These are phyloP conservation scores for Diplodia seriata DNA, from an alignment of 2,329 filamentous ascomycete genomes.

Conservation along the genomic window DNA sequence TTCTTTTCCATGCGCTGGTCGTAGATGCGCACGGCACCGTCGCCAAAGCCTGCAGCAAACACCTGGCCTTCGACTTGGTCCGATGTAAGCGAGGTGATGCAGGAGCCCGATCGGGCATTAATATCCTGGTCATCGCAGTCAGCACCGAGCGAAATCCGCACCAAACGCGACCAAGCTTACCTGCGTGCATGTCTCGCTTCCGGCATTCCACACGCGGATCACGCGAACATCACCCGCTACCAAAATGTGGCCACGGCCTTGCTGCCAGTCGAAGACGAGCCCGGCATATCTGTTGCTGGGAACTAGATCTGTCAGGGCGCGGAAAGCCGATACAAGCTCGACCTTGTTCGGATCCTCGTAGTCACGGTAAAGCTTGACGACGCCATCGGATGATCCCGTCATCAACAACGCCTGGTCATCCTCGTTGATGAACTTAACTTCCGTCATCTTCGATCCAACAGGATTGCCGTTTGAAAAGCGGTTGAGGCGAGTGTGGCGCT, in stretches of 20 bases:
- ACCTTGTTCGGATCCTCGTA: slow-evolving; percentile 81
- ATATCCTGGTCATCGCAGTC: slow-evolving; percentile 68
- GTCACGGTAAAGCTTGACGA: slow-evolving; percentile 89
- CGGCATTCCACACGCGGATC: slow-evolving; percentile 95
- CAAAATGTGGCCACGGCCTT: slow-evolving; percentile 93
- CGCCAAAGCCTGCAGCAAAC: slow-evolving; percentile 95
- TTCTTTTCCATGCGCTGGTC: slow-evolving; percentile 84
- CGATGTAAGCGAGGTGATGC: slow-evolving; percentile 93
- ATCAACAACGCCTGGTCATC: slow-evolving; percentile 95
- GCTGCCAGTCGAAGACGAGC: slow-evolving; percentile 98
- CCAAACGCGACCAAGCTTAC: slow-evolving; percentile 48
- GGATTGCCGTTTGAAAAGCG: slow-evolving; percentile 96
- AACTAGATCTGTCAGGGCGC: slow-evolving; percentile 90
- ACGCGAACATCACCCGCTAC: slow-evolving; percentile 96
- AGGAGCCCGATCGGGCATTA: slow-evolving; percentile 90
- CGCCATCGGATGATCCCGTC: slow-evolving; percentile 93
- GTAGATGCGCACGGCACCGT: slow-evolving; percentile 92
- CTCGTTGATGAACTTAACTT: slow-evolving; percentile 97
- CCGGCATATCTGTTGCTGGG: slow-evolving; percentile 94
- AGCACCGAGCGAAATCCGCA: slow-evolving; percentile 2
- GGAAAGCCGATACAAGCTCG: slow-evolving; percentile 88
- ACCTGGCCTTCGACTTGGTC: slow-evolving; percentile 98
- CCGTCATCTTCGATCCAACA: slow-evolving; percentile 86
- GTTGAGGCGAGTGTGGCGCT: slow-evolving; percentile 73
- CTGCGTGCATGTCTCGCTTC: slow-evolving; percentile 86